These are phyloP conservation scores for Euphorbia schlechtendalii DNA, from an alignment of 441 rosid genomes.

Conservation along the genomic window DNA sequence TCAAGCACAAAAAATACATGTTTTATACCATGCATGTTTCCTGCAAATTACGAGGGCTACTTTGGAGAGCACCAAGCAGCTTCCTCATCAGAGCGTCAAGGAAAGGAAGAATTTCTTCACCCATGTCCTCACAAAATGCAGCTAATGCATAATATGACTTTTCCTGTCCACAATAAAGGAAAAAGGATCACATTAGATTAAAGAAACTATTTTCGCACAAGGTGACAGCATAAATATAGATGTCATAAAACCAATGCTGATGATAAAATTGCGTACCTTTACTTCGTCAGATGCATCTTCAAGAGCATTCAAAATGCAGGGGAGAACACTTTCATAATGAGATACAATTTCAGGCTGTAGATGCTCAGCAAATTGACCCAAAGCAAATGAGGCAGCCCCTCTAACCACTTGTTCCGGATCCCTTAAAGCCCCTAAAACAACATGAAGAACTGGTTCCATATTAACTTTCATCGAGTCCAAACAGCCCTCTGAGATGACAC, in stretches of 20 bases:
- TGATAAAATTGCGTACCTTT: constrained; percentile 46
- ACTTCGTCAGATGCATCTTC: constrained; percentile 97
- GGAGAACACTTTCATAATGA: constrained; percentile 82
- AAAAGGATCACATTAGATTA: not conserved
- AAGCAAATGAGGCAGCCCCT: constrained; percentile 97
- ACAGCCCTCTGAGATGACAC: constrained; percentile 96
- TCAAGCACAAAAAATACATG: constrained; percentile 11
- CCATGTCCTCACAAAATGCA: constrained; percentile 99
- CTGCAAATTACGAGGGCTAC: constrained; percentile 86
- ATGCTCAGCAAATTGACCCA: constrained; percentile 98
- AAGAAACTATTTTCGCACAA: not conserved
- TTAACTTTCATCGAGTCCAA: constrained; percentile 74
- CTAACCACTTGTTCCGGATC: constrained; percentile 97
- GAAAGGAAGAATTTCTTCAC: constrained; percentile 84
- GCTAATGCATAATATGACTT: constrained; percentile 98
- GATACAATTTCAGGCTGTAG: constrained; percentile 93
- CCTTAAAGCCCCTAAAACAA: constrained; percentile 78
- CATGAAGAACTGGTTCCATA: constrained; percentile 72
- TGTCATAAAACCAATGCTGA: not conserved
- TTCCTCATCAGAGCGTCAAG: constrained; percentile 93
- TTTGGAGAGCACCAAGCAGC: constrained; percentile 77
- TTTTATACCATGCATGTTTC: constrained; percentile 95
- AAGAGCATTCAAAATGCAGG: constrained; percentile 83
- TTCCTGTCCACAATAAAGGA: constrained; percentile 44
- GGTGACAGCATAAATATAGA: not conserved